These are phyloP conservation scores for Papiliotrema laurentii DNA, from an alignment of 1,284 basidiomycete genomes.

Conservation along the genomic window DNA sequence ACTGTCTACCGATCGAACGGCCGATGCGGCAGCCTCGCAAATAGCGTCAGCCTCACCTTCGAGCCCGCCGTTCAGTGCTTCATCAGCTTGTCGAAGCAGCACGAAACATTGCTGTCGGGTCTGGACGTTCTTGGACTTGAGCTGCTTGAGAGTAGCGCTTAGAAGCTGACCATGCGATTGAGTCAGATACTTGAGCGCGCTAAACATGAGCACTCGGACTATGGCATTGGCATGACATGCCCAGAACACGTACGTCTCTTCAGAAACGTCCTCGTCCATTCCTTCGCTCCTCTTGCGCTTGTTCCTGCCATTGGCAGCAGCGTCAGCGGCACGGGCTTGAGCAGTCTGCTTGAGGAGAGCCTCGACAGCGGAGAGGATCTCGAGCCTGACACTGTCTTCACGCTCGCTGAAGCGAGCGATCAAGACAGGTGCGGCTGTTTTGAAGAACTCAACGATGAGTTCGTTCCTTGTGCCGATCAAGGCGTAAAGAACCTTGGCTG, in stretches of 20 bases:
- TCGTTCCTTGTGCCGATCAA: constrained; percentile 85
- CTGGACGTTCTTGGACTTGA: constrained; percentile 76
- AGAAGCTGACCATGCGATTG: constrained; percentile 71
- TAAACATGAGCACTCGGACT: no score
- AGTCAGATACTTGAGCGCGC: constrained; percentile 49
- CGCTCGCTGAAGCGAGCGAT: constrained; percentile 89
- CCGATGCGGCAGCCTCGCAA: constrained; percentile 37
- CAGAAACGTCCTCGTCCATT: constrained; percentile 57
- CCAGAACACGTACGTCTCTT: constrained; percentile 61
- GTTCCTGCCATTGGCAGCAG: constrained; percentile 29
- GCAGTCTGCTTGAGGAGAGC: constrained; percentile 72
- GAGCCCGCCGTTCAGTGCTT: constrained; percentile 77
- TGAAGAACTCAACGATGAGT: constrained; percentile 71
- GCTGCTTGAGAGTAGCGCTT: constrained; percentile 76
- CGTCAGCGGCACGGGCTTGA: constrained; percentile 27
- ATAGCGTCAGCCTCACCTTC: constrained; percentile 62
- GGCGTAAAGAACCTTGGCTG: constrained; percentile 82
- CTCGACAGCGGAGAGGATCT: constrained; percentile 84
- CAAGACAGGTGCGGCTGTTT: constrained; percentile 76
- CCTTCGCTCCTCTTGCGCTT: constrained; percentile 66
- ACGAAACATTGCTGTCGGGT: constrained; percentile 81
- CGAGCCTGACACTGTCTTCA: constrained; percentile 91
- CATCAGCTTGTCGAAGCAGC: constrained; percentile 69
- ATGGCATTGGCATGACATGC: background rate
- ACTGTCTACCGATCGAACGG: constrained; percentile 53